phyloP scores from a whole-genome alignment of 2,329 filamentous ascomycete species.

The Alternaria sp. region DNA sequence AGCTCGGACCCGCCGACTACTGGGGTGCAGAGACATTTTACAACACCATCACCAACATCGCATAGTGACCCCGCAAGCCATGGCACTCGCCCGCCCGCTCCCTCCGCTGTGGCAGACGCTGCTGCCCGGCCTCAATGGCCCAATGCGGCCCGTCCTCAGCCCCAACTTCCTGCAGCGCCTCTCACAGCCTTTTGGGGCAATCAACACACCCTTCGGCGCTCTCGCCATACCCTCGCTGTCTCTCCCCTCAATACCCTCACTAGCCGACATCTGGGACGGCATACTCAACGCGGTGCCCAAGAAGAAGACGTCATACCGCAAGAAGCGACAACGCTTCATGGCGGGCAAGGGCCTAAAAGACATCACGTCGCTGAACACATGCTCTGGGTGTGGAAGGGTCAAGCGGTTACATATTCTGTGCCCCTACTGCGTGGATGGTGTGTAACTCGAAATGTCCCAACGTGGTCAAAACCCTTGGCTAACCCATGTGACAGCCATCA shows the following conservation, averaged over 20 bases:
- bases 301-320: conserved; percentile 98
- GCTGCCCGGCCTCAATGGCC: conserved; percentile 60
- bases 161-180: conserved; percentile 57
- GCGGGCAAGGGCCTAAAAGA: conserved; percentile 95
- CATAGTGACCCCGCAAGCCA: conserved; percentile 20
- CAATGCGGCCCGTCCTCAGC: conserved; percentile 50
- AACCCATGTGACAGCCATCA: conserved; percentile 38
- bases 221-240: conserved; percentile 62
- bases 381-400: conserved; percentile 84
- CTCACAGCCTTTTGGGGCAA: conserved; percentile 61
- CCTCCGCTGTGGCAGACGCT: conserved; percentile 60
- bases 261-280: conserved; percentile 92
- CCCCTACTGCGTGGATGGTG: conserved; percentile 85
- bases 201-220: conserved; percentile 68
- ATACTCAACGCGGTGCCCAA: conserved; percentile 93
- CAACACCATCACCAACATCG: conserved; percentile 37
- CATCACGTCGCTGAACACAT: conserved; percentile 85
- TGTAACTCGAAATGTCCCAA: conserved; percentile 38
- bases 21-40: conserved; percentile 32
- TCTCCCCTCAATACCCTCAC: conserved; percentile 51
- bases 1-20: conserved; percentile 27
- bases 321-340: conserved; percentile 92
- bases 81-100: conserved; percentile 54
- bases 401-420: conserved; percentile 93
- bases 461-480: conserved; percentile 2